phyloP scores from a whole-genome alignment of 2,329 filamentous ascomycete genomes.

The Tolypocladium tropicale region DNA sequence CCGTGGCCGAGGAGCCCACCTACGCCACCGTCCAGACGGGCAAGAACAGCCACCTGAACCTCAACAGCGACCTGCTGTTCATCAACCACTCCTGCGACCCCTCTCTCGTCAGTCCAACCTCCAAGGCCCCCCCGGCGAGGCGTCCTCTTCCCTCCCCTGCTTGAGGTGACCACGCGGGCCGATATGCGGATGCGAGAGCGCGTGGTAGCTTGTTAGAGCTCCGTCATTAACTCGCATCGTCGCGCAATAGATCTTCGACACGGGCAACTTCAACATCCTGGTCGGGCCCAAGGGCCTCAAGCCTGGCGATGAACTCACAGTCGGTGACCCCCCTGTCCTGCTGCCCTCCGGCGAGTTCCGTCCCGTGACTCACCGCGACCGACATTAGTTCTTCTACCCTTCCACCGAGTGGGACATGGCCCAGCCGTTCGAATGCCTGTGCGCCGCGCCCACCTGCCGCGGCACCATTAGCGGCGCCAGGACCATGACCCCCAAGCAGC shows the following conservation, averaged over 20 bases:
- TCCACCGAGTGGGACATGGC: slow-evolving; percentile 68
- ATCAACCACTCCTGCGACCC: slow-evolving; percentile 61
- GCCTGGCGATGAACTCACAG: slow-evolving; percentile 48
- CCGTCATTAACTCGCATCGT: background rate
- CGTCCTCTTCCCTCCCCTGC: background rate
- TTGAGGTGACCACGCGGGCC: background rate
- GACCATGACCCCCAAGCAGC: slow-evolving; percentile 42
- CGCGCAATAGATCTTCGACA: slow-evolving; percentile 46
- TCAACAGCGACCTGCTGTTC: slow-evolving; percentile 58
- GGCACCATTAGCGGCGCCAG: slow-evolving; percentile 54
- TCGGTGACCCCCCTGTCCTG: slow-evolving; percentile 14
- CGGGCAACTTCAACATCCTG: slow-evolving; percentile 42
- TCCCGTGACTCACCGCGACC: background rate
- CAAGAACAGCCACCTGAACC: slow-evolving; percentile 43
- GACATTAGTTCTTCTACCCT: slow-evolving; percentile 57
- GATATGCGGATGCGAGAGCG: background rate
- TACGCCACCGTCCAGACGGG: slow-evolving; percentile 56
- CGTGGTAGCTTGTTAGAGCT: background rate
- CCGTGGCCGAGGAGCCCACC: slow-evolving; percentile 41
- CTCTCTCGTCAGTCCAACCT: slow-evolving; percentile 41
- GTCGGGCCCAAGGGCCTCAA: slow-evolving; percentile 46
- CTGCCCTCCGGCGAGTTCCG: too few relatives aligned
- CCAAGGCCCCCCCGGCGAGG: background rate
- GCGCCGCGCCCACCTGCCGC: slow-evolving; percentile 44
- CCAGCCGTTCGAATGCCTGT: slow-evolving; percentile 59